Evolutionary conservation across 2,329 filamentous ascomycete genomes (phyloP), one percentile per base, ranked within the genome.

Genomic region (Thermothelomyces thermophilus): DNA sequence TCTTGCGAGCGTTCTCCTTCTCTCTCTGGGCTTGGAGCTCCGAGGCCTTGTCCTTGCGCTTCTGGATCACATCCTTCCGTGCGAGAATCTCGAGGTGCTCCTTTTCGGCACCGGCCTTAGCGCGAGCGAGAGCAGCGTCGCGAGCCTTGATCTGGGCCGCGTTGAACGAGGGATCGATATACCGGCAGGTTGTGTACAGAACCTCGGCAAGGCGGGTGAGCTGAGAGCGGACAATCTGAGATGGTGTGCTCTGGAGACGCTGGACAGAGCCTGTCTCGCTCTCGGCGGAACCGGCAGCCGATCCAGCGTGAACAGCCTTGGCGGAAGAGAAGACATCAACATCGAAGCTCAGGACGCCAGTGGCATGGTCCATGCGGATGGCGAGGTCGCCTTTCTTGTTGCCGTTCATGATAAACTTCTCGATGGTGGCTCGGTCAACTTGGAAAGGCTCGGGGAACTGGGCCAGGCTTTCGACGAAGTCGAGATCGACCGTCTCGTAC

Each of bases 351-450:
- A 98, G 81, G 43, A 96, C 87, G 53, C 93, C 90, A 47, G 90
- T 91, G 55, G 90, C 90, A 66, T 98, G 93, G 66, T 97, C 88
- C 71, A 97, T 89, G 55, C 93, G 90, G 62, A 98, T 94, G 47
- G 93, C 87, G 40, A 98, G 79, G 63, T 98, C 93, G 50, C 93
- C 93, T 81, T 98, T 98, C 83, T 98, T 98, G 80, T 95, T 97
- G 57, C 93, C 93, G 70, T 98, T 98, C 93, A 98, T 98, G 77
- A 98, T 97, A 77, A 98, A 98, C 75, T 97, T 98, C 77, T 98
- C 93, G 59, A 98, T 94, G 55, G 88, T 95, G 58, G 85, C 83
- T 47, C 87, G 84, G 56, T 81, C 86, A 59, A 97, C 90, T 72
- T 96, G 86, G 80, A 94, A 97, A 36, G 93, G 89, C 67, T 95